Conservation (phyloP, 345 rosid genomes). For the Bruguiera sexangula region DNA sequence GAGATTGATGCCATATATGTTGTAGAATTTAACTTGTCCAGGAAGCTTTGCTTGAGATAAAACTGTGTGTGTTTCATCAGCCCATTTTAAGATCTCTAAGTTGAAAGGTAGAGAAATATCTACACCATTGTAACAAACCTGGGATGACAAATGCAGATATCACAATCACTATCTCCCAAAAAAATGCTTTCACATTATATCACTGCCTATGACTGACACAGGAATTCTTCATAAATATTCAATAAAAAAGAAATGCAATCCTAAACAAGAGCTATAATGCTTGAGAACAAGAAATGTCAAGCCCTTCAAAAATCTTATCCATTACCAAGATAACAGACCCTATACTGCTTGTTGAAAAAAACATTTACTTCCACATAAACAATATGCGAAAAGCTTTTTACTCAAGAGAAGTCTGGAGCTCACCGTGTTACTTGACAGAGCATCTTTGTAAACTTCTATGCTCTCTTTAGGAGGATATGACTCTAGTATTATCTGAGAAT, state of each 20-base stretch:
- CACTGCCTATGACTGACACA: neutral
- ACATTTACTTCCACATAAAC: neutral
- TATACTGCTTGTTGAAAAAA: neutral
- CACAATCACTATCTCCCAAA: neutral
- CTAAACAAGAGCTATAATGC: neutral
- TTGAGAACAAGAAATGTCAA: neutral
- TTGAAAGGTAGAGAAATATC: conserved; percentile 75
- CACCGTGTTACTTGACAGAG: conserved; percentile 72
- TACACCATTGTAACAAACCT: conserved; percentile 67
- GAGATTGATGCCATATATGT: conserved; percentile 74
- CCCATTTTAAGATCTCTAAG: conserved; percentile 82
- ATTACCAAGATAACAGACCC: neutral
- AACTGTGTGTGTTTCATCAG: conserved; percentile 56
- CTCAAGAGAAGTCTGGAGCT: conserved; percentile 25
- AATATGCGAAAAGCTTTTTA: neutral
- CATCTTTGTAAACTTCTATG: conserved; percentile 52
- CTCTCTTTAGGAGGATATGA: conserved; percentile 58
- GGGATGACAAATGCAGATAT: conserved; percentile 1
- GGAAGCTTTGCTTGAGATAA: conserved; percentile 70
- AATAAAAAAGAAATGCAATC: neutral
- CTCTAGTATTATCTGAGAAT: conserved; percentile 55
- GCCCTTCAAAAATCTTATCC: neutral
- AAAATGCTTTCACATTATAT: neutral
- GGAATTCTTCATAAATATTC: neutral
- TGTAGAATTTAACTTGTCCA: conserved; percentile 79